Percentiles rank a stretch among this genome's conserved stretches.
Evolutionary conservation across 1,284 basidiomycete genomes (phyloP).

Genomic region (Ceratobasidium sp.): DNA sequence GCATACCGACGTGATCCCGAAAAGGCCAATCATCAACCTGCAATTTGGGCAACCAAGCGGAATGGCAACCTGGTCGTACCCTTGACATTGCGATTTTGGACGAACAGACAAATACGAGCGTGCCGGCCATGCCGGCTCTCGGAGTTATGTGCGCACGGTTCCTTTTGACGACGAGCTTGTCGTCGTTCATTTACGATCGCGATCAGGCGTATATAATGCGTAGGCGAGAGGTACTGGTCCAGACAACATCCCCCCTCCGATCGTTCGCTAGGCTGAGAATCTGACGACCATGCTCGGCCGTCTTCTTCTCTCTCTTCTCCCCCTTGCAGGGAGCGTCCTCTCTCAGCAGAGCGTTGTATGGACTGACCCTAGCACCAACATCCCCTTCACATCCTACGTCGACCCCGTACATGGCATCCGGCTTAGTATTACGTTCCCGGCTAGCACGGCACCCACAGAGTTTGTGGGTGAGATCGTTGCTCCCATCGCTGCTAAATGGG

Average conservation of each 20-base stretch:
- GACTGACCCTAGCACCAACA: constrained; percentile 32
- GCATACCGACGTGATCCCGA: constrained; percentile 29
- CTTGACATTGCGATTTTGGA: constrained; percentile 1
- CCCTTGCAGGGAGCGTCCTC: constrained; percentile 29
- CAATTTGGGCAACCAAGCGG: background rate
- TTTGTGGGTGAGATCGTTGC: constrained; percentile 69
- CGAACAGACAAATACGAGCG: background rate
- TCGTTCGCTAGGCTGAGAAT: background rate
- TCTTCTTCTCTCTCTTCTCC: constrained; percentile 35
- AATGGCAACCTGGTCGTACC: constrained; percentile 7
- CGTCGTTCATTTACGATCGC: background rate
- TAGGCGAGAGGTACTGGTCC: background rate
- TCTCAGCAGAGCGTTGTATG: constrained; percentile 34
- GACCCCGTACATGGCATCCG: constrained; percentile 35
- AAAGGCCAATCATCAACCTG: constrained; percentile 21
- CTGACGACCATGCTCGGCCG: constrained; percentile 35
- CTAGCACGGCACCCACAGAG: constrained; percentile 49
- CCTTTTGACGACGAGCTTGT: background rate
- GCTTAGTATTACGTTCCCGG: constrained; percentile 36
- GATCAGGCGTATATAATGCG: constrained; percentile 13
- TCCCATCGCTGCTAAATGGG: constrained; percentile 62
- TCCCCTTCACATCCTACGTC: constrained; percentile 32
- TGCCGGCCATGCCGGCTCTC: constrained; percentile 2
- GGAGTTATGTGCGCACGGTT: constrained; percentile 26
- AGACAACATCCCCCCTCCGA: background rate